Percentiles rank a stretch among this genome's conserved stretches.
Evolutionary conservation across 805 yeast genomes (phyloP).

Genomic region (Saccharomycopsis microspora): DNA sequence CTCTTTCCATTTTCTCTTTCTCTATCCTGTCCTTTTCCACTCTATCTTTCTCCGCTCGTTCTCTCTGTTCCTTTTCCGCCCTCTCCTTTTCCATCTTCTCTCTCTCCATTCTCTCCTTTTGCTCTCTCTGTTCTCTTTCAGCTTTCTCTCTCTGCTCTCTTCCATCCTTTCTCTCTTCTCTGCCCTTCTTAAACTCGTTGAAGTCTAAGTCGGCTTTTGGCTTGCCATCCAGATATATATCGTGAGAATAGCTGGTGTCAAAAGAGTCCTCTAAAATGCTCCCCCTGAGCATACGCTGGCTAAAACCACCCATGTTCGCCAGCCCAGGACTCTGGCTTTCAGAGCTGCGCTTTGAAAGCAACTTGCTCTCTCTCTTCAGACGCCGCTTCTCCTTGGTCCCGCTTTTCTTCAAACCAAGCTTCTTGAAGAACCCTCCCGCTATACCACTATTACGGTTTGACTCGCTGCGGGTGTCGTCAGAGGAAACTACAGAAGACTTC

Average conservation of each 20-base stretch:
- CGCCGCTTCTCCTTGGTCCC: neutral
- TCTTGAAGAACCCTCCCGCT: constrained; percentile 15
- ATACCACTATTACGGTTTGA: constrained; percentile 6
- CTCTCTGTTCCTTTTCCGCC: neutral
- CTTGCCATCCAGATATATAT: constrained; percentile 4
- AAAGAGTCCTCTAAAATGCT: neutral
- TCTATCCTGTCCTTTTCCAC: neutral
- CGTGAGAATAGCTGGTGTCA: constrained; percentile 4
- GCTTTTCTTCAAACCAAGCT: constrained; percentile 13
- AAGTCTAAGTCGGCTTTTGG: constrained; percentile 2
- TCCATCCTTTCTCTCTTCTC: neutral
- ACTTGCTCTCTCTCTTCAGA: constrained; percentile 3
- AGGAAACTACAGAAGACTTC: neutral
- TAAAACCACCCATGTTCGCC: neutral
- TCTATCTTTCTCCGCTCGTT: neutral
- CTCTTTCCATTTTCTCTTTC: neutral
- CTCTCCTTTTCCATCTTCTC: neutral
- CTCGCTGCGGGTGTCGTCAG: neutral
- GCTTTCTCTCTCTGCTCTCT: no score
- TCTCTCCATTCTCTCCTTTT: neutral
- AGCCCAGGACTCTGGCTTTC: neutral
- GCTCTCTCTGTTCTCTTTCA: no score
- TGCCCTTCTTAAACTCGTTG: neutral
- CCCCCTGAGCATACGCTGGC: neutral
- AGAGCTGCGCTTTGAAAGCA: neutral